phyloP scores from a whole-genome alignment of 1,284 basidiomycete genomes.

The Mycena sp. region DNA sequence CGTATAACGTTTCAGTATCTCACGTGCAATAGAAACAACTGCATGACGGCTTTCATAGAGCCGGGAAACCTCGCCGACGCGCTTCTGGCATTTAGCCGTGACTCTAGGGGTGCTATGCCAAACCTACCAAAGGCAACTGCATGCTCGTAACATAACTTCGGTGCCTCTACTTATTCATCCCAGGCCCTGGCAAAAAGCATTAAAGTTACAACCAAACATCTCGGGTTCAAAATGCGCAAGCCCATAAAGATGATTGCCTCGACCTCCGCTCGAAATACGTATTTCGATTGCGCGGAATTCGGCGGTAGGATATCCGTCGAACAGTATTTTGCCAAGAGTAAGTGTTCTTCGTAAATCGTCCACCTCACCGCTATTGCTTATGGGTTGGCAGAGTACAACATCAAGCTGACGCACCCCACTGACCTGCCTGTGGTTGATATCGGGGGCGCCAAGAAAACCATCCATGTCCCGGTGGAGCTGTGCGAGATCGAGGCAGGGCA shows the following conservation, averaged over 20 bases:
- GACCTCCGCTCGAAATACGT: constrained; percentile 54
- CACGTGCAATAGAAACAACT: constrained; percentile 57
- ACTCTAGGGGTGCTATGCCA: constrained; percentile 58
- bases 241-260: constrained; percentile 56
- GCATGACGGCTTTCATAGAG: constrained; percentile 76
- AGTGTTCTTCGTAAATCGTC: constrained; percentile 26
- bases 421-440: constrained; percentile 72
- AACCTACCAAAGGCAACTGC: constrained; percentile 40
- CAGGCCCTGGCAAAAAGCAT: constrained; percentile 58
- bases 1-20: not conserved
- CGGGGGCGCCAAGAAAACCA: constrained; percentile 50
- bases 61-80: constrained; percentile 69
- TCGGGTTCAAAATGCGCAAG: constrained; percentile 62
- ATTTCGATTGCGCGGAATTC: constrained; percentile 63
- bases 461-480: constrained; percentile 71
- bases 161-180: not conserved
- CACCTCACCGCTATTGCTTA: not conserved
- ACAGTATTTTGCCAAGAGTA: constrained; percentile 69
- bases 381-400: constrained; percentile 67
- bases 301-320: constrained; percentile 63
- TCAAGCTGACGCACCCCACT: constrained; percentile 55
- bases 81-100: constrained; percentile 55
- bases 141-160: not conserved
- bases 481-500: constrained; percentile 70
- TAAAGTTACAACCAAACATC: constrained; percentile 65